A percentile compares a stretch with the other conserved stretches of the same genome.
Evolutionary conservation across 345 rosid species (phyloP).

Genomic region (Euphorbia peplus): DNA sequence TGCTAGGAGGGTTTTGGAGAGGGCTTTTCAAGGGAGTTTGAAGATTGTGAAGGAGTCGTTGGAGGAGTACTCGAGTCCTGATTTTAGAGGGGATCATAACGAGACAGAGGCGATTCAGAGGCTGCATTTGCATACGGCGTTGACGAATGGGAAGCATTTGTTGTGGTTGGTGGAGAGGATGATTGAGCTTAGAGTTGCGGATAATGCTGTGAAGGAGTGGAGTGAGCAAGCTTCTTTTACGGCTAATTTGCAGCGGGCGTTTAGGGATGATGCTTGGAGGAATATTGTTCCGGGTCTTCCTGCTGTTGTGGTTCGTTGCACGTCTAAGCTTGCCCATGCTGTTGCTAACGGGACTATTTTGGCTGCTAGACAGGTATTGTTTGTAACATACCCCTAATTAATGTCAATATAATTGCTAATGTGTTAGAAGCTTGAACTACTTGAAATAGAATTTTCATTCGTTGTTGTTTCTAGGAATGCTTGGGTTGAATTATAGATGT

Average conservation of each 20-base stretch:
- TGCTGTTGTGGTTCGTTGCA: constrained; percentile 43
- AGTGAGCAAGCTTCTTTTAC: constrained; percentile 59
- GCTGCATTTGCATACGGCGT: constrained; percentile 57
- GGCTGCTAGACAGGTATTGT: constrained; percentile 55
- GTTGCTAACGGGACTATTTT: constrained; percentile 53
- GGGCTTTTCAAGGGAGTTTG: constrained; percentile 48
- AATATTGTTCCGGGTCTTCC: constrained; percentile 66
- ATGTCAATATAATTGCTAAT: not conserved
- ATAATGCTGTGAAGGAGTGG: constrained; percentile 60
- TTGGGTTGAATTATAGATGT: not conserved
- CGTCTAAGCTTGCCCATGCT: constrained; percentile 56
- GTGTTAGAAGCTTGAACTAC: not conserved
- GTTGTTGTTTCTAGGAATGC: not conserved
- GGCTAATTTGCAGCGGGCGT: constrained; percentile 57
- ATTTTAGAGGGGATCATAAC: constrained; percentile 58
- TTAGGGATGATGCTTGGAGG: constrained; percentile 64
- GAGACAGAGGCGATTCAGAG: constrained; percentile 78
- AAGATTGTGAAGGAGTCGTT: constrained; percentile 57
- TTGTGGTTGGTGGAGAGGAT: constrained; percentile 72
- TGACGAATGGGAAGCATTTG: constrained; percentile 58
- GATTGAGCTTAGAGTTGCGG: constrained; percentile 70
- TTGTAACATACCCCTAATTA: not conserved
- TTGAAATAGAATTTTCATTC: not conserved
- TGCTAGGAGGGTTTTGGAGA: constrained; percentile 54
- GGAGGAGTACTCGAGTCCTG: constrained; percentile 73